Percentiles rank a stretch among this genome's conserved stretches.
Evolutionary conservation across 2,329 filamentous ascomycete genomes (phyloP).

Genomic region (Emydomyces testavorans): DNA sequence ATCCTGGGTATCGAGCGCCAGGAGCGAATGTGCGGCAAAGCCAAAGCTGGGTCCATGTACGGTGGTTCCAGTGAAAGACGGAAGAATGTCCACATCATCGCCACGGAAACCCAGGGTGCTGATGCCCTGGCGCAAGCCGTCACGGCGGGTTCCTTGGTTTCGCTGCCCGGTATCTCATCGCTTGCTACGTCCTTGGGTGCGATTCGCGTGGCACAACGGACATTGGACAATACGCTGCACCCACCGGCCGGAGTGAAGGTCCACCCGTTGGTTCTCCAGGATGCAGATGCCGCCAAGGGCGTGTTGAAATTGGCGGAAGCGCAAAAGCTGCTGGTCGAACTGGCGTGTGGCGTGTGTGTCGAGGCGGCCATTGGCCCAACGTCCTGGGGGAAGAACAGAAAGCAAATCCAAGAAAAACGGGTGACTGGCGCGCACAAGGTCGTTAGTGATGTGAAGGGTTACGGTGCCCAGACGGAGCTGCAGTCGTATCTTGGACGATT

Average conservation of each 20-base stretch:
- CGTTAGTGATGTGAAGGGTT: background rate
- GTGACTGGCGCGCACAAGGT: constrained; percentile 12
- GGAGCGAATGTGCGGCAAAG: constrained; percentile 25
- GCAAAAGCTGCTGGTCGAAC: constrained; percentile 68
- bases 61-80: constrained; percentile 18
- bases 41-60: constrained; percentile 14
- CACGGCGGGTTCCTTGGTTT: constrained; percentile 41
- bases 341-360: constrained; percentile 71
- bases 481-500: constrained; percentile 42
- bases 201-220: constrained; percentile 54
- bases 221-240: constrained; percentile 52
- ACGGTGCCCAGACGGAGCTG: constrained; percentile 2
- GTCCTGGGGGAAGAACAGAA: constrained; percentile 9
- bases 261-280: constrained; percentile 52
- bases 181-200: constrained; percentile 65
- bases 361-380: constrained; percentile 36
- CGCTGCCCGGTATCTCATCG: constrained; percentile 59
- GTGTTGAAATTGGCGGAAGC: constrained; percentile 70
- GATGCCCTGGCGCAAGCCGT: constrained; percentile 57
- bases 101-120: constrained; percentile 64
- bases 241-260: constrained; percentile 40
- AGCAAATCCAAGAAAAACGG: constrained; percentile 7
- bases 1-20: constrained; percentile 53
- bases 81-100: constrained; percentile 45
- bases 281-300: constrained; percentile 68